Evolutionary conservation across 2,329 filamentous ascomycete species (phyloP), one percentile per base, ranked within the genome.

Genomic region (Colletotrichum sp.): DNA sequence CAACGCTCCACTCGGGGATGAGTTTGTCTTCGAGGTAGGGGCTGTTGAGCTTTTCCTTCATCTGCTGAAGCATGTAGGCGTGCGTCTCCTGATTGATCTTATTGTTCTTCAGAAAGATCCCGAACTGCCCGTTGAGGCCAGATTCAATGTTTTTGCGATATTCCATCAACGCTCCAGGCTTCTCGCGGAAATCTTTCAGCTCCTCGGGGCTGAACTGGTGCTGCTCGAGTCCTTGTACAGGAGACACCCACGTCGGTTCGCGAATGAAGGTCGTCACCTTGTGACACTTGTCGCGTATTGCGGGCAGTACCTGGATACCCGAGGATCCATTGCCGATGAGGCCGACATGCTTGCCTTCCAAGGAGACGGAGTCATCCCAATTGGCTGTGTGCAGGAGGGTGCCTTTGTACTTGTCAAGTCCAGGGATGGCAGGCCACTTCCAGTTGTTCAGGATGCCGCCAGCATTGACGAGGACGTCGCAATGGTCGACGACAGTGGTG

Each of bases 371-470:
- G 68, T 85, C 82, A 3, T 89, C 87, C 89, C 90, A 92, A 21
- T 83, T 83, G 4, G 90, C 89, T 4, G 88, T 91, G 79, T 92
- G 90, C 30, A 91, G 83, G 13, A 90, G 78, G 1, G 85, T 80
- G 10, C 90, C 90, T 58, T 85, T 79, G 78, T 89, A 91, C 12
- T 80, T 78, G 3, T 87, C 78, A 4, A 90, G 80, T 1, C 86
- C 87, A 1, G 87, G 81, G 8, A 90, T 85, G 21, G 87, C 84
- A 3, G 89, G 90, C 87, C 88, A 90, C 76, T 87, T 89, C 85
- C 88, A 90, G 30, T 90, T 87, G 76, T 88, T 89, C 67, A 90
- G 81, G 32, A 87, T 85, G 6, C 89, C 89, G 16, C 81, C 79
- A 15, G 87, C 88, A 61, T 88, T 89, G 70, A 90, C 79, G 8